Base-by-base conservation (phyloP, 2,329 filamentous ascomycete genomes). In the Microsporum audouinii region DNA sequence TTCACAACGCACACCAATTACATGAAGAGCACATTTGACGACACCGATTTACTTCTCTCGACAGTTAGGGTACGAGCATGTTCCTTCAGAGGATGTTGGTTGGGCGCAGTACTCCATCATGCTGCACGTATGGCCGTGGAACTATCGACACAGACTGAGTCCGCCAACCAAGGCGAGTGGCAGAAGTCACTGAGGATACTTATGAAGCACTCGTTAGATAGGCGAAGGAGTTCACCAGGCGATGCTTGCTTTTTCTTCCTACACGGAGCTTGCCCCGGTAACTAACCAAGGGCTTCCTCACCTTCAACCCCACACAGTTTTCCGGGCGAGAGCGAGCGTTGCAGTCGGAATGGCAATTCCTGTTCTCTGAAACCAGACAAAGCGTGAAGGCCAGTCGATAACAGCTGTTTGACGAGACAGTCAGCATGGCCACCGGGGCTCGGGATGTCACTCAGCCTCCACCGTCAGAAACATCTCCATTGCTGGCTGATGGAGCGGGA, bases 381-480 rank as follows among this genome's bases (percentile, higher is more conserved):
- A 31, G 31, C 29, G 23, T 12, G 27, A 29, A 51, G 45, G 27
- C 23, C 10, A 29, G 3, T 51, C 45, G 23, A 12, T 29, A 23
- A 8, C 6, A 5, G 27, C 45, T 31, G 12, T 29, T 51, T 27
- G 7, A 23, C 23, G 27, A 29, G 45, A 51, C 45, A 8, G 27
- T 29, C 23, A 51, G 45, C 10, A 51, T 51, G 45, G 45, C 45
- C 5, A 10, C 45, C 31, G 45, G 10, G 23, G 27, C 27, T 51
- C 23, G 14, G 27, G 27, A 33, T 51, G 27, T 12, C 27, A 31
- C 45, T 3, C 45, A 51, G 3, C 23, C 45, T 51, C 14, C 51
- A 5, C 41, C 49, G 8, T 65, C 64, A n/a, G 64, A 65, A 49
- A 64, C 60, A 27, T 64, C 63, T 31, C 64, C 63, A 2, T 56